Evolutionary conservation across 2,329 filamentous ascomycete genomes (phyloP).

Genomic region (Amphichorda felina): DNA sequence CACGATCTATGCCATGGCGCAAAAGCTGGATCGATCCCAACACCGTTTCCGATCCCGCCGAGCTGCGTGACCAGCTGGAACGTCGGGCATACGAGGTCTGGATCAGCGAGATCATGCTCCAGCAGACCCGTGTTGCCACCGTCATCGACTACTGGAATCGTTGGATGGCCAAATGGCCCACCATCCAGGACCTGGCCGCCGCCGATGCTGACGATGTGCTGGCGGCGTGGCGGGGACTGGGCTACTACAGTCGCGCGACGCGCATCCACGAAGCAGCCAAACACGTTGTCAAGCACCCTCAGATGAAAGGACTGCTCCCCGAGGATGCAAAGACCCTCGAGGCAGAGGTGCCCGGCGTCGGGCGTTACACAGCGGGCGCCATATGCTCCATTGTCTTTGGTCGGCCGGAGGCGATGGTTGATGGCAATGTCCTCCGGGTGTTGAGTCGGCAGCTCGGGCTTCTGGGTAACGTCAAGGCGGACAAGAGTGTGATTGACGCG

Average conservation of each 20-base stretch:
- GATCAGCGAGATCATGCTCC: slow-evolving; percentile 57
- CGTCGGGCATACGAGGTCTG: slow-evolving; percentile 52
- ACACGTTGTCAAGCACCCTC: slow-evolving; percentile 29
- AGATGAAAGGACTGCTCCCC: slow-evolving; percentile 36
- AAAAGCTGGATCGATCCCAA: slow-evolving; percentile 41
- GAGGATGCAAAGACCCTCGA: slow-evolving; percentile 30
- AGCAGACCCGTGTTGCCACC: slow-evolving; percentile 51
- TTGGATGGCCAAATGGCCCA: slow-evolving; percentile 51
- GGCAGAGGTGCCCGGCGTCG: slow-evolving; percentile 44
- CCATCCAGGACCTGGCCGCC: slow-evolving; percentile 40
- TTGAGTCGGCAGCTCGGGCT: slow-evolving; percentile 48
- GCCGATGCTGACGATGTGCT: slow-evolving; percentile 44
- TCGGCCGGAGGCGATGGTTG: slow-evolving; percentile 45
- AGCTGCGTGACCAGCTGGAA: slow-evolving; percentile 31
- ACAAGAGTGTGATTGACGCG: slow-evolving; percentile 37
- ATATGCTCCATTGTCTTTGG: slow-evolving; percentile 53
- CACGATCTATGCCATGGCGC: slow-evolving; percentile 47
- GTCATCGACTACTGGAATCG: slow-evolving; percentile 52
- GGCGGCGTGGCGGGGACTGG: slow-evolving; percentile 46
- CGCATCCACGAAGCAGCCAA: slow-evolving; percentile 46
- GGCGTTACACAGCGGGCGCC: slow-evolving; percentile 50
- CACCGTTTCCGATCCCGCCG: slow-evolving; percentile 11
- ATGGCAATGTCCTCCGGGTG: slow-evolving; percentile 51
- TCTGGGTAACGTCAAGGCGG: slow-evolving; percentile 42
- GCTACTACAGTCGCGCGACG: slow-evolving; percentile 53